phyloP scores from a whole-genome alignment of 2,329 filamentous ascomycete genomes.

The Exophiala calicioides region DNA sequence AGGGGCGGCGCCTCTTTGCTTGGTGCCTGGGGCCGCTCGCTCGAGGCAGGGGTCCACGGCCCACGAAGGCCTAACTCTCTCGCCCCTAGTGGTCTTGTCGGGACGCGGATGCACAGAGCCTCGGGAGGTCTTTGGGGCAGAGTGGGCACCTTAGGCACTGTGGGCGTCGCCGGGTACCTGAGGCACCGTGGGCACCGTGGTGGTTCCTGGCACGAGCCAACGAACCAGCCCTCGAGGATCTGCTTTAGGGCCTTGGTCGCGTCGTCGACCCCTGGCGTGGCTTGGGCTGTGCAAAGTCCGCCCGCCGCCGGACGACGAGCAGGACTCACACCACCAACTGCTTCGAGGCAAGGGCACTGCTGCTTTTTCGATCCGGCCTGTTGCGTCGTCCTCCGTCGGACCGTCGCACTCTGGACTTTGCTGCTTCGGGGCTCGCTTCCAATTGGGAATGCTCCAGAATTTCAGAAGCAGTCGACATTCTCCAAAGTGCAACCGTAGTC shows the following conservation, averaged over 20 bases:
- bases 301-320: conserved; percentile 1
- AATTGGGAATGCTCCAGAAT: no score
- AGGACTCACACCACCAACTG: neutral
- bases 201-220: conserved; percentile 15
- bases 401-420: no score
- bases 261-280: conserved; percentile 1
- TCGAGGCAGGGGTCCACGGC: conserved; percentile 18
- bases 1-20: conserved; percentile 17
- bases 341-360: neutral
- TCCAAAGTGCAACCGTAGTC: no score
- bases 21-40: conserved; percentile 18
- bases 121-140: conserved; percentile 1
- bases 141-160: conserved; percentile 6
- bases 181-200: conserved; percentile 11
- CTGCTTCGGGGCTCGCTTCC: no score
- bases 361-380: neutral
- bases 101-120: conserved; percentile 17
- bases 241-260: conserved; percentile 10
- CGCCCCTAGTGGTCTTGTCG: conserved; percentile 9
- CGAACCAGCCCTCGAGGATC: conserved; percentile 8
- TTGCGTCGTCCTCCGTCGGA: neutral
- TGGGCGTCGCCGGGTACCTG: conserved; percentile 22
- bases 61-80: neutral
- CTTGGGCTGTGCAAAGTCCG: neutral
- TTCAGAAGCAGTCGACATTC: no score